Conservation (phyloP, 768 basidiomycete species). For the Asterophora parasitica region DNA sequence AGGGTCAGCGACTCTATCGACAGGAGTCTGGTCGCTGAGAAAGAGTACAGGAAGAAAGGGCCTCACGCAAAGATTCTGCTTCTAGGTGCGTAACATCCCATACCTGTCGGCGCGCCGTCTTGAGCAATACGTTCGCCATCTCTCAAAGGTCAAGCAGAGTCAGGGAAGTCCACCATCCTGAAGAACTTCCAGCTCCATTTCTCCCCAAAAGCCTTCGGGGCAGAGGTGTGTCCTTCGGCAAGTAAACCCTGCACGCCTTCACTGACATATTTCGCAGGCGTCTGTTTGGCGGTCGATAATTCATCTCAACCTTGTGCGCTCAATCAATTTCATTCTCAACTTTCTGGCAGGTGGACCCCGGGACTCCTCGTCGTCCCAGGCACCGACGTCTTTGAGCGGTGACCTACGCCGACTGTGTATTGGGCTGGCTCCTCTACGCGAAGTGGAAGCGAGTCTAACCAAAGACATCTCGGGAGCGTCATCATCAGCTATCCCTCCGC, state of each 20-base stretch:
- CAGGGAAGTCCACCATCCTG: constrained; percentile 62
- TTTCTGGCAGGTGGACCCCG: constrained; percentile 20
- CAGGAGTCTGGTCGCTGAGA: constrained; percentile 41
- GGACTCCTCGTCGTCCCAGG: constrained; percentile 16
- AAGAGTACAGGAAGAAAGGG: constrained; percentile 32
- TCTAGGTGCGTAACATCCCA: constrained; percentile 38
- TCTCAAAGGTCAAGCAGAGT: constrained; percentile 56
- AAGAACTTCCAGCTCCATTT: constrained; percentile 65
- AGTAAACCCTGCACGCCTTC: not conserved
- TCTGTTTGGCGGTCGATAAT: constrained; percentile 63
- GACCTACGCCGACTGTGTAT: constrained; percentile 43
- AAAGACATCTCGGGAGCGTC: constrained; percentile 33
- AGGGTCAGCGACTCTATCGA: constrained; percentile 53
- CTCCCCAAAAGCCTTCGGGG: constrained; percentile 52
- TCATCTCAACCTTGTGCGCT: constrained; percentile 62
- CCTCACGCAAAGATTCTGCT: constrained; percentile 48
- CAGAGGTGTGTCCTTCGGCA: constrained; percentile 34
- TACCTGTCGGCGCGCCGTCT: not conserved
- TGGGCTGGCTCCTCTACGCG: constrained; percentile 48
- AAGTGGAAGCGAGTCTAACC: constrained; percentile 49
- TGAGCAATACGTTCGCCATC: not conserved
- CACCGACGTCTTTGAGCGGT: constrained; percentile 22
- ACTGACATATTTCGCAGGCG: constrained; percentile 22
- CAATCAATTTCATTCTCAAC: constrained; percentile 36
- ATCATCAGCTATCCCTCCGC: constrained; percentile 10